Evolutionary conservation across 352 stramenopile species (phyloP), one percentile per base, ranked within the genome.

Genomic region (Phytophthora multivora): DNA sequence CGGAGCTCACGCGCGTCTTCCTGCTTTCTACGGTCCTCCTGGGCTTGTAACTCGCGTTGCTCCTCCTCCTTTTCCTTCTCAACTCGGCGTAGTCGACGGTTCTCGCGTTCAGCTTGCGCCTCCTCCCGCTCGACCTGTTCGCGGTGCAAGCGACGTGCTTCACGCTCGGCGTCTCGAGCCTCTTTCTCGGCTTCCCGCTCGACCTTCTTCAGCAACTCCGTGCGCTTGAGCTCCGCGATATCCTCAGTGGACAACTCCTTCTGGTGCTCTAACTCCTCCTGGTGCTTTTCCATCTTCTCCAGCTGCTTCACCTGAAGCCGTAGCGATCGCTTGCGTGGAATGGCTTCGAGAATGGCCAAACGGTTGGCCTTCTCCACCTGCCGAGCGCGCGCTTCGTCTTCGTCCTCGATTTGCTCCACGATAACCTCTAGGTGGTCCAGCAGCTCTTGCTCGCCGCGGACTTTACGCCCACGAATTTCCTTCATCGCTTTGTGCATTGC

Each of bases 291-390:
- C 53, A 91, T 70, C 38, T 89, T 75, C 51, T 90, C 84, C 26
- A 95, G 67, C 68, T 95, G 82, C 69, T 95, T 93, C 23, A 93
- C 86, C 56, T 93, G 86, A 39, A 95, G 85, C 13, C 86, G 83
- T 57, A 92, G 67, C 48, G 84, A 93, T 0, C 85, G 81, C 62
- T 95, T 95, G 21, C 86, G 80, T 4, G 86, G 86, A 53, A 95
- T 93, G 3, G 84, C 86, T 47, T 95, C 84, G 15, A 95, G 64
- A 64, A 95, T 91, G 12, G 86, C 86, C 26, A 87, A 69, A 10
- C 83, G 83, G 7, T 86, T 92, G 0, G 76, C 83, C 50, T 91
- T 91, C 56, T 95, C 86, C 10, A 88, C 11, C 28, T 93, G 69
- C 11, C 77, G 74, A 23, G 78, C 75, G 12, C 77, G 73, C 11